These are phyloP conservation scores for Poa annua DNA, from an alignment of 176 grass and related monocot species.

Conservation along the genomic window DNA sequence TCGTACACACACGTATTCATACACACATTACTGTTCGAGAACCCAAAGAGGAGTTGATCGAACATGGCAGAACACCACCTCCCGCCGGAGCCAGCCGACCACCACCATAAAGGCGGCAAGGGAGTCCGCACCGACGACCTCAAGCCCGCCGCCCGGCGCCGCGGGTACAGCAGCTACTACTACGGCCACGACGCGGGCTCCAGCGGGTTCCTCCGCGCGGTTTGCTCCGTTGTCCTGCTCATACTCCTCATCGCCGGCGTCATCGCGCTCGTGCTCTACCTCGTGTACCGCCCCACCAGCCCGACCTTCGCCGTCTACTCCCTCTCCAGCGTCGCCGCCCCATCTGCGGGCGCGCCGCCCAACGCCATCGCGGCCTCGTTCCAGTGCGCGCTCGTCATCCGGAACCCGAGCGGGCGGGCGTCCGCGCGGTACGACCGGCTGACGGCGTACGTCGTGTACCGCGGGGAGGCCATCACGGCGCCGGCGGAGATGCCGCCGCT, in stretches of 20 bases:
- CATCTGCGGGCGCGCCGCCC: background rate
- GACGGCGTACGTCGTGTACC: slow-evolving; percentile 66
- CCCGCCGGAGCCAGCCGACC: slow-evolving; percentile 40
- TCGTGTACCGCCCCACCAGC: slow-evolving; percentile 61
- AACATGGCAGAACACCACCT: slow-evolving; percentile 49
- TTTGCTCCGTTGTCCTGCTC: slow-evolving; percentile 37
- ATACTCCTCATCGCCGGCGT: slow-evolving; percentile 42
- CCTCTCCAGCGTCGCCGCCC: slow-evolving; percentile 50
- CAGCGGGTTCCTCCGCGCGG: background rate
- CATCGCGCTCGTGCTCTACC: slow-evolving; percentile 66
- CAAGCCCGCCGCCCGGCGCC: slow-evolving; percentile 23
- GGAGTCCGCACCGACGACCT: slow-evolving; percentile 41
- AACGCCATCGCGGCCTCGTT: slow-evolving; percentile 53
- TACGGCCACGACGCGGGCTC: background rate
- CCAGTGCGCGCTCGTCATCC: slow-evolving; percentile 72
- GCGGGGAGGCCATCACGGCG: slow-evolving; percentile 62
- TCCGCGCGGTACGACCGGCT: slow-evolving; percentile 74
- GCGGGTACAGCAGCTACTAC: slow-evolving; percentile 19
- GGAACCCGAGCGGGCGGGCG: slow-evolving; percentile 62
- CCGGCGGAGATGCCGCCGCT: slow-evolving; percentile 62
- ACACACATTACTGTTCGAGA: background rate
- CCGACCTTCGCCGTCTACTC: slow-evolving; percentile 60
- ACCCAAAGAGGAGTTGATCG: background rate
- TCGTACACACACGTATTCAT: background rate
- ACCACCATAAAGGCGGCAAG: slow-evolving; percentile 10